Evolutionary conservation across 1,139 yeast genomes (phyloP).

Genomic region (Kurtzmaniella quercitrusa): DNA sequence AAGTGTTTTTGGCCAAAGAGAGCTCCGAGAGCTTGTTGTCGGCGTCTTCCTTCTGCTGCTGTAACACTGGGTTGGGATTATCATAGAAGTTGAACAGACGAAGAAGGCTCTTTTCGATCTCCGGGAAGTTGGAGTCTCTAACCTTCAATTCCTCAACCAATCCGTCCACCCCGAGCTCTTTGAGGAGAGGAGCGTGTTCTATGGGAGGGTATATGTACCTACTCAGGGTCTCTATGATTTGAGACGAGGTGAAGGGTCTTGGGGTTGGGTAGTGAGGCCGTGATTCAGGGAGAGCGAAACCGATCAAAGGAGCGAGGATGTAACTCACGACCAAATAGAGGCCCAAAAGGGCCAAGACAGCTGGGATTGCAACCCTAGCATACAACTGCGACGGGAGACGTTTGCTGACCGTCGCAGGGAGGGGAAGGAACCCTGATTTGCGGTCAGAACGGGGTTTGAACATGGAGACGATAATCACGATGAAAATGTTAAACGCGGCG

Average conservation of each 20-base stretch:
- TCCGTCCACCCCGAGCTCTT: slow-evolving; percentile 49
- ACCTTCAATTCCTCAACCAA: slow-evolving; percentile 44
- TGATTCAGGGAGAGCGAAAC: slow-evolving; percentile 8
- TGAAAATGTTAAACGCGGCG: not conserved
- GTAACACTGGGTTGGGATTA: slow-evolving; percentile 38
- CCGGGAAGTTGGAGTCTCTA: slow-evolving; percentile 35
- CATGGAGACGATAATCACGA: not conserved
- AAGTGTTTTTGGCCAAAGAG: slow-evolving; percentile 49
- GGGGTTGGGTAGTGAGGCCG: slow-evolving; percentile 23
- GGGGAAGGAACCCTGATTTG: slow-evolving; percentile 22
- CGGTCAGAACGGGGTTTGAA: slow-evolving; percentile 1
- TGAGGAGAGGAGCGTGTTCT: slow-evolving; percentile 59
- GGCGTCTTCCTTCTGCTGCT: slow-evolving; percentile 35
- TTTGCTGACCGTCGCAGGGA: slow-evolving; percentile 28
- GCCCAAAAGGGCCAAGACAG: not conserved
- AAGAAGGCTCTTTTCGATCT: slow-evolving; percentile 28
- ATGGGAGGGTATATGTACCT: slow-evolving; percentile 62
- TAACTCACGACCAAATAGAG: slow-evolving; percentile 4
- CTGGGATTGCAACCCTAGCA: not conserved
- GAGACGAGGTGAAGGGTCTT: slow-evolving; percentile 32
- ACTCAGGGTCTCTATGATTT: slow-evolving; percentile 40
- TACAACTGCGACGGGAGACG: not conserved
- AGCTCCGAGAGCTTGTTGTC: slow-evolving; percentile 33
- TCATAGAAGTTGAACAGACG: slow-evolving; percentile 42
- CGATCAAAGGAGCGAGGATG: slow-evolving; percentile 5